Evolutionary conservation across 257 asterid species (phyloP).

Genomic region (Solanum pinnatisectum): DNA sequence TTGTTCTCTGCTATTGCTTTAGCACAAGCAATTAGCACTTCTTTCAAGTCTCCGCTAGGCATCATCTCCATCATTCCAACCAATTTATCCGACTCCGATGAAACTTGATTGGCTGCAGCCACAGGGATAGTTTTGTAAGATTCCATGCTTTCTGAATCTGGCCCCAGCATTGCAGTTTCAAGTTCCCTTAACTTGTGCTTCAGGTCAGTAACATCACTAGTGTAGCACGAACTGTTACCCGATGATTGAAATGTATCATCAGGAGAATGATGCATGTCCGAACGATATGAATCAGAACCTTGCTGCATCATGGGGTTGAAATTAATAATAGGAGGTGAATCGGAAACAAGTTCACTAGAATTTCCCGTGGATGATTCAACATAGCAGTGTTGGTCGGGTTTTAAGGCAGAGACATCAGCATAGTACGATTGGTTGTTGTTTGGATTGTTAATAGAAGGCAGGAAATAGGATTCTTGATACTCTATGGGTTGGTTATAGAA

Average conservation of each 20-base stretch:
- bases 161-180: conserved; percentile 14
- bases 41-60: conserved; percentile 2
- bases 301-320: conserved; percentile 6
- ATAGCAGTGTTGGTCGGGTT: neutral
- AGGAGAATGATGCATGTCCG: conserved; percentile 12
- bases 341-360: neutral
- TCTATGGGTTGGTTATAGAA: conserved; percentile 1
- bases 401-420: conserved; percentile 7
- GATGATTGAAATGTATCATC: neutral
- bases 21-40: conserved; percentile 17
- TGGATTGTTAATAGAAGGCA: neutral
- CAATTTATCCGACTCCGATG: conserved; percentile 2
- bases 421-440: conserved; percentile 1
- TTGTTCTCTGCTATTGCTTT: conserved; percentile 8
- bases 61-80: conserved; percentile 5
- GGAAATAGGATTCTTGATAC: conserved; percentile 2
- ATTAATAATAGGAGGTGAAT: neutral
- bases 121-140: neutral
- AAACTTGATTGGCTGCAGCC: neutral
- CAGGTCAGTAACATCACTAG: conserved; percentile 9
- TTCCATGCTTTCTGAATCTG: conserved; percentile 2
- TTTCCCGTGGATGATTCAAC: conserved; percentile 1
- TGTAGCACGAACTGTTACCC: neutral
- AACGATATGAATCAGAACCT: neutral
- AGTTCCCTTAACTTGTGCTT: conserved; percentile 10